These are phyloP conservation scores for Blastobotrys peoriensis DNA, from an alignment of 805 yeast genomes.

Conservation along the genomic window DNA sequence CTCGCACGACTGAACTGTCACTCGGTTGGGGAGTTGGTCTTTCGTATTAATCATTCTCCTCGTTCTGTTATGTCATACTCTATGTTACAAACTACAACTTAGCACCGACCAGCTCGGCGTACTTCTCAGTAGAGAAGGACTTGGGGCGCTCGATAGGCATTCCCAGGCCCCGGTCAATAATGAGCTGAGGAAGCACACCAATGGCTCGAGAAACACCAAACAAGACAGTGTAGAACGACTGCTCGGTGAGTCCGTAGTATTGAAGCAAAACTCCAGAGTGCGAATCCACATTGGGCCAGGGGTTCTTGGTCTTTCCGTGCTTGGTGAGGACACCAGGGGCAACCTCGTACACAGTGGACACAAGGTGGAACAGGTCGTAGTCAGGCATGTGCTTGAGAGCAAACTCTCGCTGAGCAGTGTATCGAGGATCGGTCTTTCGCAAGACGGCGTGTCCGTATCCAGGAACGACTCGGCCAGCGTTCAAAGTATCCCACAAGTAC, in stretches of 20 bases:
- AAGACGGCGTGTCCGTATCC: conserved; percentile 88
- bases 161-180: conserved; percentile 72
- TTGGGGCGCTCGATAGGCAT: conserved; percentile 80
- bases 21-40: too few relatives aligned
- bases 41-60: too few relatives aligned
- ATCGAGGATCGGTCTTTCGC: conserved; percentile 78
- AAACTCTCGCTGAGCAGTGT: conserved; percentile 65
- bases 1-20: too few relatives aligned
- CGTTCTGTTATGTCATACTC: too few relatives aligned
- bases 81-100: too few relatives aligned
- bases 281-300: conserved; percentile 80
- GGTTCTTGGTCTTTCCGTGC: conserved; percentile 84
- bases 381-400: conserved; percentile 53
- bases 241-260: conserved; percentile 71
- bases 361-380: conserved; percentile 62
- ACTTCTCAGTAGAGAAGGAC: conserved; percentile 41
- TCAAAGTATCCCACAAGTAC: conserved; percentile 65
- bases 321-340: conserved; percentile 69
- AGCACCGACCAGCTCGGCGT: conserved; percentile 20
- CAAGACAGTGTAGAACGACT: conserved; percentile 70
- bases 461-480: conserved; percentile 73
- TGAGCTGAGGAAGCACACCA: conserved; percentile 73
- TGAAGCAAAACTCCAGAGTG: conserved; percentile 72
- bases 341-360: conserved; percentile 56
- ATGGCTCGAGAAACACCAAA: conserved; percentile 79